These are phyloP conservation scores for Panus rudis DNA, from an alignment of 768 basidiomycete species.

Conservation along the genomic window DNA sequence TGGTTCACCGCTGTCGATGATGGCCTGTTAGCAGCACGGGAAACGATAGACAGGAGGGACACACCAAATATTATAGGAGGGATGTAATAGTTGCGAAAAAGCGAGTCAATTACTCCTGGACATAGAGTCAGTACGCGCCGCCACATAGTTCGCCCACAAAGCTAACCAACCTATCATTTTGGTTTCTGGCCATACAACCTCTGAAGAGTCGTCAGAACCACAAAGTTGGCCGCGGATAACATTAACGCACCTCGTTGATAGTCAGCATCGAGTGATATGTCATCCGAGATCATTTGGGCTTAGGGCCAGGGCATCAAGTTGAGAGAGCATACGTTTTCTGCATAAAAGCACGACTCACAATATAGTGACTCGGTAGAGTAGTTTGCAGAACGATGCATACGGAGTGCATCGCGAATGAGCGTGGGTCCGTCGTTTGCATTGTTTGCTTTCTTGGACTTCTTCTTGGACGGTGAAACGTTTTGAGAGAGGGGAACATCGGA, in stretches of 20 bases:
- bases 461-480: constrained; percentile 3
- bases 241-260: constrained; percentile 62
- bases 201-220: constrained; percentile 28
- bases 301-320: neutral
- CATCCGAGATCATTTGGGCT: constrained; percentile 60
- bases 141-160: neutral
- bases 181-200: constrained; percentile 71
- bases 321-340: neutral
- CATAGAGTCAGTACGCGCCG: neutral
- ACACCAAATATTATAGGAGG: constrained; percentile 75
- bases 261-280: constrained; percentile 69
- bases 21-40: no score
- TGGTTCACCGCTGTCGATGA: constrained; percentile 46
- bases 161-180: constrained; percentile 48
- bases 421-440: constrained; percentile 6
- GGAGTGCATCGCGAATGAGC: constrained; percentile 19
- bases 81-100: constrained; percentile 74
- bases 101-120: constrained; percentile 61
- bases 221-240: no score
- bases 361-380: constrained; percentile 28
- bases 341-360: constrained; percentile 16
- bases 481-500: constrained; percentile 9
- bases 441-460: constrained; percentile 3
- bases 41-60: constrained; percentile 11
- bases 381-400: constrained; percentile 18